Percentiles rank a stretch among this genome's conserved stretches.
Evolutionary conservation across 2,329 filamentous ascomycete genomes (phyloP).

Genomic region (Triangularia setosa): DNA sequence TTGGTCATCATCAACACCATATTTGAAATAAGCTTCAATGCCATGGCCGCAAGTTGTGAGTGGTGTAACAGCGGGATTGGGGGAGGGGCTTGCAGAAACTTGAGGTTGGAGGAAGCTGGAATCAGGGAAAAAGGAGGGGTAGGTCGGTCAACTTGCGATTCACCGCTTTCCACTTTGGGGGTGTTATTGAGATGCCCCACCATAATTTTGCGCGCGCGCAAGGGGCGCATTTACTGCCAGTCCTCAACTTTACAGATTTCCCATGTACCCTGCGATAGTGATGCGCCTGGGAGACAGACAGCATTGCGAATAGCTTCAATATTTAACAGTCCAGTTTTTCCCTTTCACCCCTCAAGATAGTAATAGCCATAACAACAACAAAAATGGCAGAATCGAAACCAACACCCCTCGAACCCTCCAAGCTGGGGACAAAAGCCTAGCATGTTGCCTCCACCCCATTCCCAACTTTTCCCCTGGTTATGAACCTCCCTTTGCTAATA

Average conservation of each 20-base stretch:
- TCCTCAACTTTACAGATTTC: not conserved
- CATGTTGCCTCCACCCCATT: slow-evolving; percentile 41
- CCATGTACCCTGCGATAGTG: not conserved
- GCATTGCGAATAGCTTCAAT: not conserved
- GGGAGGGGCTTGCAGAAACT: not conserved
- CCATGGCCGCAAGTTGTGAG: not conserved
- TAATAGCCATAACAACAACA: too few species aligned
- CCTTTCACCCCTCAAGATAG: too few species aligned
- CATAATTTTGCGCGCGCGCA: not conserved
- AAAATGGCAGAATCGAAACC: slow-evolving; percentile 39
- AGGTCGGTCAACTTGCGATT: not conserved
- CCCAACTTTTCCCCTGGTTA: not conserved
- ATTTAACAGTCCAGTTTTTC: not conserved
- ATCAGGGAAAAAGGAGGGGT: not conserved
- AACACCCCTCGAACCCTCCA: slow-evolving; percentile 68
- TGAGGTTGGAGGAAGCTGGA: not conserved
- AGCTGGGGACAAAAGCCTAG: slow-evolving; percentile 89
- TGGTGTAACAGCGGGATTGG: not conserved
- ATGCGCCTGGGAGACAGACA: not conserved
- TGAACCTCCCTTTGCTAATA: too few species aligned
- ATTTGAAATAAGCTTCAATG: not conserved
- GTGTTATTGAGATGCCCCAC: slow-evolving; percentile 10
- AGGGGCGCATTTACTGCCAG: not conserved
- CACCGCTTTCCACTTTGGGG: slow-evolving; percentile 17
- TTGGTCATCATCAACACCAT: not conserved